A percentile compares a stretch with the other conserved stretches of the same genome.
phyloP scores from a whole-genome alignment of 2,329 filamentous ascomycete species.

The Trichophyton rubrum region DNA sequence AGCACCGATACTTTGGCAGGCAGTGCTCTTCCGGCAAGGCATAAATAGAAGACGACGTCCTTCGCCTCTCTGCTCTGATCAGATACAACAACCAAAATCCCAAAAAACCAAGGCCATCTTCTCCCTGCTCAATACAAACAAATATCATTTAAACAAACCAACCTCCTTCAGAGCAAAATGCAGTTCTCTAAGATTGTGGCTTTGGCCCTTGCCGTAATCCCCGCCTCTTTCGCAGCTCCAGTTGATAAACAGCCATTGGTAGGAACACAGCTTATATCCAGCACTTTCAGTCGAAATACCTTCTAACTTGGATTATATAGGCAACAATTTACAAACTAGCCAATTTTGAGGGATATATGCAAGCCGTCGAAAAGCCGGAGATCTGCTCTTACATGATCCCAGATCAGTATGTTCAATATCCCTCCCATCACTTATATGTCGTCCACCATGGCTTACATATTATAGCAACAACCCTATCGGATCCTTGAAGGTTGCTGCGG shows the following conservation, averaged over 20 bases:
- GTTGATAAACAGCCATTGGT: background rate
- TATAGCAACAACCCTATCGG: constrained; percentile 1
- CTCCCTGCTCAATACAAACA: background rate
- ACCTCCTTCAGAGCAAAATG: background rate
- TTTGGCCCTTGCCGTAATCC: background rate
- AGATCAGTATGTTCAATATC: background rate
- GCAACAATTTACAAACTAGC: constrained; percentile 1
- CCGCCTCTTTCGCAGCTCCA: background rate
- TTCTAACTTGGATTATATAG: background rate
- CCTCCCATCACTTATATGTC: background rate
- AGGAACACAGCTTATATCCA: background rate
- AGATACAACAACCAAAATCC: background rate
- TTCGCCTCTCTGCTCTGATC: background rate
- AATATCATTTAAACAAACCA: too few relatives aligned
- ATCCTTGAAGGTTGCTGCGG: background rate
- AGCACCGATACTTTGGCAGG: background rate
- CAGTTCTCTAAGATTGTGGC: background rate
- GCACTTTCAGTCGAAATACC: background rate
- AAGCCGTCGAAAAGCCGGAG: background rate
- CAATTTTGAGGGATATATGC: background rate
- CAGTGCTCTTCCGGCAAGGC: background rate
- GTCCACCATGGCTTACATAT: too few relatives aligned
- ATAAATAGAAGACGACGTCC: background rate
- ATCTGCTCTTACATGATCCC: background rate
- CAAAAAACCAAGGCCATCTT: background rate